Conservation (phyloP, 768 basidiomycete species). For the Udeniomyces megalosporus region DNA sequence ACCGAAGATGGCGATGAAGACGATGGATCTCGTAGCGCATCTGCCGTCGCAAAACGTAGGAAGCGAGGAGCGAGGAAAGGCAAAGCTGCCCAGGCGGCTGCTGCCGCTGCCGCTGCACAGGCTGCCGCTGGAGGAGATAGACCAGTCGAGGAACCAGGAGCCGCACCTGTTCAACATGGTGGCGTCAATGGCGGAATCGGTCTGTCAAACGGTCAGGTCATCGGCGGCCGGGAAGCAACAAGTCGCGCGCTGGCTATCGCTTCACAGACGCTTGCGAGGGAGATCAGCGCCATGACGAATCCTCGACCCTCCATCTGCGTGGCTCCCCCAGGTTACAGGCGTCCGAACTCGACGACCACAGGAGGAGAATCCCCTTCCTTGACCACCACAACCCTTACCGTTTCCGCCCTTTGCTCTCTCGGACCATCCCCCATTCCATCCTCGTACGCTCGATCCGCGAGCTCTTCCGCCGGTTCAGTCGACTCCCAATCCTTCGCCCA, state of each 20-base stretch:
- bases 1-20: slow-evolving; percentile 26
- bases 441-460: not conserved
- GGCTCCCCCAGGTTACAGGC: slow-evolving; percentile 8
- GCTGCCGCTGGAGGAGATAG: not conserved
- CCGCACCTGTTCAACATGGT: slow-evolving; percentile 22
- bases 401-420: no score
- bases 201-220: not conserved
- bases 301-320: slow-evolving; percentile 15
- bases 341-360: slow-evolving; percentile 16
- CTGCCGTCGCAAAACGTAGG: slow-evolving; percentile 52
- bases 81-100: slow-evolving; percentile 38
- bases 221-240: slow-evolving; percentile 2
- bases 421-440: no score
- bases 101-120: slow-evolving; percentile 25
- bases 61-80: slow-evolving; percentile 76
- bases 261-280: slow-evolving; percentile 65
- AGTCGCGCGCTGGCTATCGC: slow-evolving; percentile 44
- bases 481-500: not conserved
- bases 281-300: slow-evolving; percentile 36
- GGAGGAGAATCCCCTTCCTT: slow-evolving; percentile 25
- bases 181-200: slow-evolving; percentile 35
- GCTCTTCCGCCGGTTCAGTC: no score
- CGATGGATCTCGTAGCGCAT: slow-evolving; percentile 45
- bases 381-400: not conserved
- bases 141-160: no score